phyloP scores from a whole-genome alignment of 2,329 filamentous ascomycete species.

The Xylaria sp. region DNA sequence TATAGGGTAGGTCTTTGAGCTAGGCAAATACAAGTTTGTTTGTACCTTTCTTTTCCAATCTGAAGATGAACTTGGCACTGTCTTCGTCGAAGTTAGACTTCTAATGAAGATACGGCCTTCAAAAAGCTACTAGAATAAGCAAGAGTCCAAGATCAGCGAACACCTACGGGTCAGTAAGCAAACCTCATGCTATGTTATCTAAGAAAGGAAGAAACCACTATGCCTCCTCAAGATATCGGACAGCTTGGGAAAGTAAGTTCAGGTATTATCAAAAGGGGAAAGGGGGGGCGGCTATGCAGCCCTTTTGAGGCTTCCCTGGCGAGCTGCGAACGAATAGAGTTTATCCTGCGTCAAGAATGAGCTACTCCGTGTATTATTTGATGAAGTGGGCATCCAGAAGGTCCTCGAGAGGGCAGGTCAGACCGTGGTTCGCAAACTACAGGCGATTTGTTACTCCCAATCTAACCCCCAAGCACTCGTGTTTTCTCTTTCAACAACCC shows the following conservation, averaged over 20 bases:
- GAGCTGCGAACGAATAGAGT: not conserved
- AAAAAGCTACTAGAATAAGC: not conserved
- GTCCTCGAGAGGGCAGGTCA: not conserved
- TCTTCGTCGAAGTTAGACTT: not conserved
- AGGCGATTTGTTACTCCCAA: not conserved
- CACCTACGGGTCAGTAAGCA: not conserved
- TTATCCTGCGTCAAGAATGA: not conserved
- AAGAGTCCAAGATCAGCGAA: not conserved
- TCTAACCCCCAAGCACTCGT: not conserved
- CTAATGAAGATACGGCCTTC: no score
- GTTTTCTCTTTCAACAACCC: not conserved
- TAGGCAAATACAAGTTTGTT: not conserved
- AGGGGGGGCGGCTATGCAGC: not conserved
- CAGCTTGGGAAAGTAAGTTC: not conserved
- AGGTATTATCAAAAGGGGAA: not conserved
- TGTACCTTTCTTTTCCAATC: not conserved
- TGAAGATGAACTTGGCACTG: not conserved
- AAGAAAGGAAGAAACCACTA: not conserved
- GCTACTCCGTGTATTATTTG: not conserved
- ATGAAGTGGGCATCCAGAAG: not conserved
- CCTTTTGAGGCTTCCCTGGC: not conserved
- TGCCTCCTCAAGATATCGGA: not conserved
- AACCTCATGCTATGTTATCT: not conserved
- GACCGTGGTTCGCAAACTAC: not conserved
- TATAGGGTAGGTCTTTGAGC: not conserved